Evolutionary conservation across 176 grass and related monocot species (phyloP).

Genomic region (Poa annua): DNA sequence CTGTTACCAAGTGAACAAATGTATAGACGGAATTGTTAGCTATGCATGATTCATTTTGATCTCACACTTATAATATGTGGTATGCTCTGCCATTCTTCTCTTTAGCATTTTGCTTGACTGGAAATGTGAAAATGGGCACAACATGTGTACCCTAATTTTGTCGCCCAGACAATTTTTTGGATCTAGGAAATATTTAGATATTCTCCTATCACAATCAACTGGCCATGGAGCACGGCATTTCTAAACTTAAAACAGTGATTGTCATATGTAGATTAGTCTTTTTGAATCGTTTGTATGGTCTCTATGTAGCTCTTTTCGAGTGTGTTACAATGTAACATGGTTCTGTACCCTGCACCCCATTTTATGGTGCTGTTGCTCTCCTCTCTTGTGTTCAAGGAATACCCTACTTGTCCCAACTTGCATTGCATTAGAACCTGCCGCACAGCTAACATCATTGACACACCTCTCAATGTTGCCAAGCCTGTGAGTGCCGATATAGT

Average conservation of each 20-base stretch:
- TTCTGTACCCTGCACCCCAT: not conserved
- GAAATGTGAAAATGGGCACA: not conserved
- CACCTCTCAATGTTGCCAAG: not conserved
- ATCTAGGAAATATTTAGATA: not conserved
- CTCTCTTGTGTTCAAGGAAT: not conserved
- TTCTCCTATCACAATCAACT: not conserved
- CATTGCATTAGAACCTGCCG: not conserved
- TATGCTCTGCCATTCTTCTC: not conserved
- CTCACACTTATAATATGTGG: not conserved
- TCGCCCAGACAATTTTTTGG: rapidly evolving
- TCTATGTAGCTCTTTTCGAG: not conserved
- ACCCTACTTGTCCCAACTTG: not conserved
- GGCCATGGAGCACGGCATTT: not conserved
- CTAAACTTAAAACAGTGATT: not conserved
- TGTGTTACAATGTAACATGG: not conserved
- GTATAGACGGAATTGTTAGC: not conserved
- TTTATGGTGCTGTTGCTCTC: not conserved
- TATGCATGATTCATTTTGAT: not conserved
- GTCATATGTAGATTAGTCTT: not conserved
- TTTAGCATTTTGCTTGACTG: not conserved
- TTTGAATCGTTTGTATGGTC: not conserved
- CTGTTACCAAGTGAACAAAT: not conserved
- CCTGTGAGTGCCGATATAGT: not conserved
- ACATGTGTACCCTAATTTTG: not conserved
- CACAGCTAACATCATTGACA: not conserved